Evolutionary conservation across 1,284 basidiomycete genomes (phyloP).

Genomic region (Testicularia cyperi): DNA sequence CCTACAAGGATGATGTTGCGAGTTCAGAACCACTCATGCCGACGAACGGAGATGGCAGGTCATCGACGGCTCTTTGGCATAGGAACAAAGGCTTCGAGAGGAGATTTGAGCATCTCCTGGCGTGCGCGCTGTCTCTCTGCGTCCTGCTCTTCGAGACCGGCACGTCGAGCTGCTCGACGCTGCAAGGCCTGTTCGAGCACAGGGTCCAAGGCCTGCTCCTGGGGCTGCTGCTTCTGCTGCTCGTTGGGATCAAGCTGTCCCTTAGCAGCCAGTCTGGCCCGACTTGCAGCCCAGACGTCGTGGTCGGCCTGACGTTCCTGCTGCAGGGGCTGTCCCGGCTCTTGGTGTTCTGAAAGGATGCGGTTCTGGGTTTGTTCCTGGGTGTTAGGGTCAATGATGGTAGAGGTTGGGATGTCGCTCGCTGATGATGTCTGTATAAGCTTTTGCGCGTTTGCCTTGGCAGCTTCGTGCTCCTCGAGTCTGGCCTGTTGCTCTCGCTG

Average conservation of each 20-base stretch:
- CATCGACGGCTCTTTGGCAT: constrained; percentile 15
- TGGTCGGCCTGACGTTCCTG: constrained; percentile 16
- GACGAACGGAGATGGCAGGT: not conserved
- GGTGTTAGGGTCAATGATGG: constrained; percentile 4
- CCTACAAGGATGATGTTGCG: no score
- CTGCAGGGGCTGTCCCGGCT: constrained; percentile 1
- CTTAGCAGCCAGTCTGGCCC: constrained; percentile 23
- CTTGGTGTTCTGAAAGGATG: not conserved
- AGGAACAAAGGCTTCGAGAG: constrained; percentile 36
- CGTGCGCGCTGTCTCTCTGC: constrained; percentile 16
- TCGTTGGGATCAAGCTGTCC: constrained; percentile 4
- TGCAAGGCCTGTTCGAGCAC: constrained; percentile 20
- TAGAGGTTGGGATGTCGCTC: constrained; percentile 3
- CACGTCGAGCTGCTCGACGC: constrained; percentile 14
- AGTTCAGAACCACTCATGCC: no score
- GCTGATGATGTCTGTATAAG: not conserved
- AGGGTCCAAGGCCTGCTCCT: not conserved
- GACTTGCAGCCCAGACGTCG: constrained; percentile 32
- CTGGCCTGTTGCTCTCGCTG: constrained; percentile 6
- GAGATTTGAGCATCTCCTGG: constrained; percentile 32
- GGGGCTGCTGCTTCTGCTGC: not conserved
- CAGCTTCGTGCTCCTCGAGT: constrained; percentile 7
- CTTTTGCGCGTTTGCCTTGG: constrained; percentile 11
- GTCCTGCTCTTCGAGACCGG: constrained; percentile 4
- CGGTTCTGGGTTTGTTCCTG: constrained; percentile 1